Evolutionary conservation across 2,329 filamentous ascomycete genomes (phyloP), one percentile per base, ranked within the genome.

Genomic region (Aspergillus tamarii): DNA sequence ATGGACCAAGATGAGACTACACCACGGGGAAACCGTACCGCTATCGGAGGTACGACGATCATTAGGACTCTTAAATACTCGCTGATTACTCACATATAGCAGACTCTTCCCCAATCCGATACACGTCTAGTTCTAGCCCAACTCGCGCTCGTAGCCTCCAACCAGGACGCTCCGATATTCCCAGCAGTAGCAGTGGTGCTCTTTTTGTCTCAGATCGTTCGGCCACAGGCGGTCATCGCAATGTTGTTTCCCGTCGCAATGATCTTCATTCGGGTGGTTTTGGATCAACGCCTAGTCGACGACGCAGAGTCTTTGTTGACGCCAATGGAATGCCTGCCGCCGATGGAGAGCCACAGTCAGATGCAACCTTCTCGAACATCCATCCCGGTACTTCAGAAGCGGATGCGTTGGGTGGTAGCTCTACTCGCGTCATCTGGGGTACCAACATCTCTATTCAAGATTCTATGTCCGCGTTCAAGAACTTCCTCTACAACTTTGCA

Each of bases 401-500:
- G 0, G 91, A 97, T 74, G 87, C 85, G 1, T 87, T 97, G 46
- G 94, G 93, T 45, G 95, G 94, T 2, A 88, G 88, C 63, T 92
- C 91, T 45, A 90, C 90, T 61, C 89, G 91, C 69, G 88, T 96
- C 63, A 94, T 99, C 67, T 99, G 95, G 95, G 95, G 95, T 77
- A 99, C 95, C 50, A 98, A 96, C 45, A 92, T 99, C 57, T 97
- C 94, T 6, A 91, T 99, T 59, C 88, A 92, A 64, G 94, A 98
- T 76, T 93, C 93, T 0, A 91, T 96, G 77, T 87, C 89, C 58
- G 85, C 89, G 0, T 96, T 97, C 83, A 94, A 95, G 74, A 93
- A 95, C 67, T 99, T 99, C 73, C 83, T 99, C 32, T 88, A 89
- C 75, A 96, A 96, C 76, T 99, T 95, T 72, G 92, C 93, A 64